Evolutionary conservation across 1,284 basidiomycete species (phyloP), one percentile per base, ranked within the genome.

Genomic region (Naganishia liquefaciens): DNA sequence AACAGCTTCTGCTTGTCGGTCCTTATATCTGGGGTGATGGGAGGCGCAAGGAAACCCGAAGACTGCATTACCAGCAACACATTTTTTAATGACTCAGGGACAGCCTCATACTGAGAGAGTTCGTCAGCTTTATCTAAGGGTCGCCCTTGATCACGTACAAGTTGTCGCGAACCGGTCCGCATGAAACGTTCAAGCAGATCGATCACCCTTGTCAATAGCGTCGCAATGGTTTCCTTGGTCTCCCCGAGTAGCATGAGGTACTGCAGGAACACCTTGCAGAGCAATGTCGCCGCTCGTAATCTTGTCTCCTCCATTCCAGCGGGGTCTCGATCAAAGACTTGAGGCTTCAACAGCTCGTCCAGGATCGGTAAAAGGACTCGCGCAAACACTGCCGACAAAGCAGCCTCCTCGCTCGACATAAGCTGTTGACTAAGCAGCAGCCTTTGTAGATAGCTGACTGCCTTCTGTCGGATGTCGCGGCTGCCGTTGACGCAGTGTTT

Each of bases 61-160:
- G 92, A 90, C 73, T 94, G 88, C 93, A 99, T 95, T 50, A 99
- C 96, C 57, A 99, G 84, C 27, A 99, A 80, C 39, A 97, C 90
- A 76, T 99, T 99, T 81, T 99, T 99, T 70, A 99, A 83, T 6
- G 93, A 94, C 79, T 99, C 96, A 0, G 91, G 91, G 30, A 97
- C 85, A 0, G 94, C 93, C 77, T 99, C 95, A 73, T 89, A 88
- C 92, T 94, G 68, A 43, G 17, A 54, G 42, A 63, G 25, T 50
- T 10, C 63, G 47, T 68, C 61, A 69, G 64, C 51, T 49, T 40
- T 4, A 28, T 25, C 25, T 2, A 7, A 2, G 25, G 19, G 27
- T 2, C 13, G 30, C n/a, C 19, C 11, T 2, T 19, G 7, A n/a
- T 1, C 46, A 84, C 89, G 73, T 73, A 93, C 93, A 80, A 92